phyloP scores from a whole-genome alignment of 495 filamentous ascomycete genomes.

The Hypomontagnella monticulosa region DNA sequence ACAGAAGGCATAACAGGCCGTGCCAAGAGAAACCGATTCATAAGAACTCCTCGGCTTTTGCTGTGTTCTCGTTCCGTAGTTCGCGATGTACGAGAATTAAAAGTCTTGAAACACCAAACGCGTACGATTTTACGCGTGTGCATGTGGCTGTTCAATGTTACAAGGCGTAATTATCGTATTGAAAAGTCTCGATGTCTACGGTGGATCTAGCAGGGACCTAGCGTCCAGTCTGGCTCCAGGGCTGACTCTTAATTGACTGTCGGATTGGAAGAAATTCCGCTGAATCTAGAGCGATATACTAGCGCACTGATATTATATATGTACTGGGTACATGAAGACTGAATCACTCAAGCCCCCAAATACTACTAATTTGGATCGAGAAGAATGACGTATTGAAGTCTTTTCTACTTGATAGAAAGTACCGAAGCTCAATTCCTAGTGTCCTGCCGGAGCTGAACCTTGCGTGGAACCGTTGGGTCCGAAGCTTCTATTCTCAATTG shows the following conservation, averaged over 20 bases:
- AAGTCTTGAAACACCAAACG: slow-evolving; percentile 3
- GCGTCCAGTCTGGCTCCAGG: slow-evolving; percentile 5
- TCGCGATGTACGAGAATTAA: slow-evolving; percentile 5
- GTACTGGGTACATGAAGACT: slow-evolving; percentile 1
- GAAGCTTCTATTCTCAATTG: background rate
- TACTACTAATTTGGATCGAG: background rate
- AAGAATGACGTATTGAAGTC: slow-evolving; percentile 17
- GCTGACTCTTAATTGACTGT: background rate
- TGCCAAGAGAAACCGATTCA: too few species aligned
- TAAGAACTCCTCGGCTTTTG: background rate
- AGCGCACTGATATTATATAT: background rate
- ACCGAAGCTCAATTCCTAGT: background rate
- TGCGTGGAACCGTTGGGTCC: background rate
- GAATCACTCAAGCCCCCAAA: background rate
- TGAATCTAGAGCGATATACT: slow-evolving; percentile 1
- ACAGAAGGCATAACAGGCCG: too few species aligned
- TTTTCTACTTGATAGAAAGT: background rate
- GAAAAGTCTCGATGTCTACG: too few species aligned
- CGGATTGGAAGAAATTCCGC: slow-evolving; percentile 15
- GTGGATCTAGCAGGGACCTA: slow-evolving; percentile 7
- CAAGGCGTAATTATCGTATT: background rate
- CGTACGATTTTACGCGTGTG: slow-evolving; percentile 3
- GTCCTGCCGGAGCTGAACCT: slow-evolving; percentile 9
- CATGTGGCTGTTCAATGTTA: background rate
- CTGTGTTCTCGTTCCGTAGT: background rate